Evolutionary conservation across 2,329 filamentous ascomycete species (phyloP), one percentile per base, ranked within the genome.

Genomic region (Pyricularia pennisetigena): DNA sequence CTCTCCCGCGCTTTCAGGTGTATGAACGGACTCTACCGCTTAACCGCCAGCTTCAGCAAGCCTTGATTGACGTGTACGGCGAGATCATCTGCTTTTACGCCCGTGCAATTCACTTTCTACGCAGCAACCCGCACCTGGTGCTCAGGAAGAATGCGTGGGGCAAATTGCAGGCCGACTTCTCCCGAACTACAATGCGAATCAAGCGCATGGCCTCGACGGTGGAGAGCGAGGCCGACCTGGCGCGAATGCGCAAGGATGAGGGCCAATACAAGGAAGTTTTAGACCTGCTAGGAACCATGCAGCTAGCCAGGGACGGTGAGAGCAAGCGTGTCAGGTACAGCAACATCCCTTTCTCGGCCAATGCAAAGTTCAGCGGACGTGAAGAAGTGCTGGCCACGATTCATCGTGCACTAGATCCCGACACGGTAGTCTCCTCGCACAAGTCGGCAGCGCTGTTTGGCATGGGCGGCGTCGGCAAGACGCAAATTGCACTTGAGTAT

Each of bases 81-180:
- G 75, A 77, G 67, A 70, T 75, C 30, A 74, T 76, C 26, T 75
- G 74, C 70, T 77, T 77, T 69, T 76, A 73, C 70, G 74, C 74
- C 23, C 72, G 74, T 12, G 69, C 73, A 10, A 76, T 76, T 65
- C 72, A 73, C 68, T 76, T 76, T 70, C 72, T 77, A 64, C 74
- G 74, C 7, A 69, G 66, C 64, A 71, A 76, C 70, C 74, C 74
- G 29, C 71, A 75, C 69, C 61, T 71, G 28, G 59, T 72, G 16
- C 61, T 75, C 61, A 65, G 71, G 62, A 72, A 69, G 35, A 72
- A 72, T 68, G 69, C 69, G 12, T 74, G 72, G 73, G 57, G 72
- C 54, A 70, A 68, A 24, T 74, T 74, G 61, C 70, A 68, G 23
- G 70, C 62, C 35, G 74, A 75, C 65, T 73, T 75, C 30, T 35